phyloP scores from a whole-genome alignment of 148 eudicot genomes.

The Gaultheria prostrata region DNA sequence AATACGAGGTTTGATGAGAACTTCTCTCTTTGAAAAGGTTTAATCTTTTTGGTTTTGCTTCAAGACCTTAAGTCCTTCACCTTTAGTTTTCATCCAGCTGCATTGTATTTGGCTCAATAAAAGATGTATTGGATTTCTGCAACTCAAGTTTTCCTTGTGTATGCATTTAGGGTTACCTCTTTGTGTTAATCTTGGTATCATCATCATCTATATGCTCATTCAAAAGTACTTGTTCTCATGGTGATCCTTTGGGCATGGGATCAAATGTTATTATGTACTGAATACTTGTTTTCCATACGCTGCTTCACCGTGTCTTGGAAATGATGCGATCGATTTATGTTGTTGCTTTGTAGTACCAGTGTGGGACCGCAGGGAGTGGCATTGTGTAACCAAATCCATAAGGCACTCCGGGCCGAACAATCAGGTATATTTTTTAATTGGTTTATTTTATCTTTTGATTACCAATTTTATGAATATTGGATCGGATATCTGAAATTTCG shows the following conservation, averaged over 20 bases:
- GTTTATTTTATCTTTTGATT: conserved; percentile 7
- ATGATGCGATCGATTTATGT: conserved; percentile 36
- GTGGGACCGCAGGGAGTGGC: too few relatives aligned
- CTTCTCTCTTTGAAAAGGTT: background rate
- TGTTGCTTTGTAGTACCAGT: conserved; percentile 30
- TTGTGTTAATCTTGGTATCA: too few relatives aligned
- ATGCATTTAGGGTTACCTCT: too few relatives aligned
- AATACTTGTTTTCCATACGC: conserved; percentile 13
- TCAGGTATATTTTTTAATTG: conserved; percentile 30
- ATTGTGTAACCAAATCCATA: too few relatives aligned
- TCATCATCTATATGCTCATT: too few relatives aligned
- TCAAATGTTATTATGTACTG: too few relatives aligned
- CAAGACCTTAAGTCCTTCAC: background rate
- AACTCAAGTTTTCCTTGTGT: too few relatives aligned
- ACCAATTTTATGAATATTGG: background rate
- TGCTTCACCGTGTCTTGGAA: conserved; percentile 38
- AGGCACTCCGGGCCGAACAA: too few relatives aligned
- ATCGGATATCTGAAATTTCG: too few relatives aligned
- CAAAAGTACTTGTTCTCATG: too few relatives aligned
- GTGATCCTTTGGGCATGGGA: too few relatives aligned
- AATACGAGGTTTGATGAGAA: too few relatives aligned
- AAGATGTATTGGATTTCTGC: background rate
- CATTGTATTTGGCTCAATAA: background rate
- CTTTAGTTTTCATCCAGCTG: background rate
- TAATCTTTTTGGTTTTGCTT: background rate